Percentiles rank a stretch among this genome's conserved stretches.
These are phyloP conservation scores for Cudoniella acicularis DNA, from an alignment of 495 filamentous ascomycete species.

Conservation along the genomic window DNA sequence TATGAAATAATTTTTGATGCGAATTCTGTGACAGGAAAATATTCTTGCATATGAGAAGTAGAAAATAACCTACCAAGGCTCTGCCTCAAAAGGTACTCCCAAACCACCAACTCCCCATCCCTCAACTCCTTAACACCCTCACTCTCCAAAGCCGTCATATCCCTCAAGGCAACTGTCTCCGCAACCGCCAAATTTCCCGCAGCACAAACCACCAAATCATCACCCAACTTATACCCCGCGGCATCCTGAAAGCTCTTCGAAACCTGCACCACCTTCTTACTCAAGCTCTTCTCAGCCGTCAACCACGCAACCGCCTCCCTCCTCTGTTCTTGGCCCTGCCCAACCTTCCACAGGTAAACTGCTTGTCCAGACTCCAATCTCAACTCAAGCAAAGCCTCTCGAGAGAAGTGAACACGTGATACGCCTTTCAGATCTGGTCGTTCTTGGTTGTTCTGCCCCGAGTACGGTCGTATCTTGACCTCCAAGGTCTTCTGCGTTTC, in stretches of 20 bases:
- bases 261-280: constrained; percentile 60
- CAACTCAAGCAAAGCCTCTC: constrained; percentile 56
- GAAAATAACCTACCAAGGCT: constrained; percentile 41
- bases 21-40: not conserved
- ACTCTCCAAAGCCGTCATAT: constrained; percentile 37
- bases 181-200: constrained; percentile 34
- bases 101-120: constrained; percentile 48
- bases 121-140: constrained; percentile 7
- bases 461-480: constrained; percentile 49
- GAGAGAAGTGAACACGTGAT: constrained; percentile 65
- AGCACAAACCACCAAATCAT: constrained; percentile 52
- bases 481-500: constrained; percentile 36
- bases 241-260: constrained; percentile 62
- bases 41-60: too few relatives aligned
- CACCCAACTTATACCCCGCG: constrained; percentile 61
- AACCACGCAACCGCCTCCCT: constrained; percentile 65
- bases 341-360: constrained; percentile 47
- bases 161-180: constrained; percentile 43
- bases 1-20: not conserved
- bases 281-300: constrained; percentile 54
- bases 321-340: constrained; percentile 23
- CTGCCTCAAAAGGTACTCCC: constrained; percentile 62
- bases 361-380: constrained; percentile 57
- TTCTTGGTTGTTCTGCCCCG: constrained; percentile 46
- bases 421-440: constrained; percentile 52